phyloP scores from a whole-genome alignment of 2,329 filamentous ascomycete genomes.

The Claviceps spartinae region DNA sequence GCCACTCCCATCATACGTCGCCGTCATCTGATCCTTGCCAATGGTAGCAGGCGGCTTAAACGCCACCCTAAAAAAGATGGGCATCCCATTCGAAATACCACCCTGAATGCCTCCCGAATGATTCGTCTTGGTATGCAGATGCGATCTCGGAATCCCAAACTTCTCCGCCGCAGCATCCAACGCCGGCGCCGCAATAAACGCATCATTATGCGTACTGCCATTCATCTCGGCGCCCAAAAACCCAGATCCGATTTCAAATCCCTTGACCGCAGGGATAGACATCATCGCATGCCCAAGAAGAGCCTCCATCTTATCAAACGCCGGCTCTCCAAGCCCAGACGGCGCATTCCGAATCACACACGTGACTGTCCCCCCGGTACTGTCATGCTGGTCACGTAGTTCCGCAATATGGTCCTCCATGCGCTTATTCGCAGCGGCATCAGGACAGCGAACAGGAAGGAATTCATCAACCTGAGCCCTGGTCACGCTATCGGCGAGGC shows the following conservation, averaged over 20 bases:
- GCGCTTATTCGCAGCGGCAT: slow-evolving; percentile 44
- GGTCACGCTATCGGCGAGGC: slow-evolving; percentile 57
- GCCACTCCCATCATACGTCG: slow-evolving; percentile 56
- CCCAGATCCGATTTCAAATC: slow-evolving; percentile 88
- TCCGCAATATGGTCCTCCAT: slow-evolving; percentile 74
- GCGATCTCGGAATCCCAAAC: slow-evolving; percentile 37
- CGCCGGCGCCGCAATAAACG: slow-evolving; percentile 28
- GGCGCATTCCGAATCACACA: slow-evolving; percentile 84
- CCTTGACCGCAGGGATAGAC: slow-evolving; percentile 87
- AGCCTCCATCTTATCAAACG: slow-evolving; percentile 92
- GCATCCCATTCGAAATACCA: slow-evolving; percentile 84
- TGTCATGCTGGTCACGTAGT: slow-evolving; percentile 68
- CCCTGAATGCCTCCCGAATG: slow-evolving; percentile 92
- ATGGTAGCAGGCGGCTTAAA: slow-evolving; percentile 97
- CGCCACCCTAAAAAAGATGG: slow-evolving; percentile 85
- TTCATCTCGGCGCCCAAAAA: slow-evolving; percentile 78
- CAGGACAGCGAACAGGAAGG: slow-evolving; percentile 78
- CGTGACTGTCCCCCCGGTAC: slow-evolving; percentile 87
- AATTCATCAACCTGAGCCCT: slow-evolving; percentile 68
- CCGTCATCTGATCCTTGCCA: slow-evolving; percentile 72
- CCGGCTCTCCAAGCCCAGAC: slow-evolving; percentile 78
- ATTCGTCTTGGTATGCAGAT: slow-evolving; percentile 79
- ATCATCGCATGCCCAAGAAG: slow-evolving; percentile 87
- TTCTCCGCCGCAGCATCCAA: slow-evolving; percentile 30
- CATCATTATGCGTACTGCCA: slow-evolving; percentile 85